Percentiles rank a stretch among this genome's conserved stretches.
Conservation (phyloP, 305 asterid genomes). For the Solanum chacoense region DNA sequence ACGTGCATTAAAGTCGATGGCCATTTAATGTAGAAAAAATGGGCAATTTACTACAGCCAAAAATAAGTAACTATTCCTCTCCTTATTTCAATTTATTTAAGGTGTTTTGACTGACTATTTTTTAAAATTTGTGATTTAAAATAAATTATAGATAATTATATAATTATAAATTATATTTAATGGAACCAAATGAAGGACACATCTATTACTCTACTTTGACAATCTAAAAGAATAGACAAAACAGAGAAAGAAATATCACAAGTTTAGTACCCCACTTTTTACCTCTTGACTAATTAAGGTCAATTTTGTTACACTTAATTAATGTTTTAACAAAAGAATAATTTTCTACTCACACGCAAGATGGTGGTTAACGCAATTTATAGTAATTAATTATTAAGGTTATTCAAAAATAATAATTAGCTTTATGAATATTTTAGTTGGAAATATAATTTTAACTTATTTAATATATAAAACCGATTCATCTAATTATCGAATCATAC, state of each 20-base stretch:
- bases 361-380: background rate
- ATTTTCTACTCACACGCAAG: background rate
- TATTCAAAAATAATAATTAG: background rate
- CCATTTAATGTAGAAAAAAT: background rate
- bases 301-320: too few species aligned
- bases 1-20: background rate
- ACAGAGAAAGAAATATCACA: too few species aligned
- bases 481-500: too few species aligned
- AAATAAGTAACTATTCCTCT: background rate
- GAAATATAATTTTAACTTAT: background rate
- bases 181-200: too few species aligned
- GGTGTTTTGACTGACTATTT: background rate
- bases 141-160: background rate
- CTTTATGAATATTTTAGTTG: too few species aligned
- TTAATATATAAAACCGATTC: too few species aligned
- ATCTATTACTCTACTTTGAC: too few species aligned
- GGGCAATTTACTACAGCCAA: background rate
- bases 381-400: background rate
- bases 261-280: too few species aligned
- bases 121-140: background rate
- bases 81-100: background rate
- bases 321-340: too few species aligned
- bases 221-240: too few species aligned
- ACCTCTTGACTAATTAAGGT: too few species aligned
- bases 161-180: background rate